These are phyloP conservation scores for Penicillium pulvis DNA, from an alignment of 495 filamentous ascomycete genomes.

Conservation along the genomic window DNA sequence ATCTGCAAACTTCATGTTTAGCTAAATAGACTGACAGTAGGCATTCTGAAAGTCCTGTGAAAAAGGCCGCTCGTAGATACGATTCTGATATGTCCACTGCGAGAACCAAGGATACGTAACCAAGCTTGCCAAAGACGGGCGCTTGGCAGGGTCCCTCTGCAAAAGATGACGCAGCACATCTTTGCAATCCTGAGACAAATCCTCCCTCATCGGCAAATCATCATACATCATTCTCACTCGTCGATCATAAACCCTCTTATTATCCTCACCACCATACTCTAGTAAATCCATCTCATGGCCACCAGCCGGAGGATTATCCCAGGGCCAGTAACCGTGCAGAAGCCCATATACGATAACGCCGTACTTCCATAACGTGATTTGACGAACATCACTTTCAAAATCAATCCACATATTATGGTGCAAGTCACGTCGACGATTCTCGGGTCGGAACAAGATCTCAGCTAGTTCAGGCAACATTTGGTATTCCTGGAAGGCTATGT, in stretches of 20 bases:
- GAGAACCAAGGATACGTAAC: constrained; percentile 26
- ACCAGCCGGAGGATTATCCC: constrained; percentile 20
- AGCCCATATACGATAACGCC: constrained; percentile 24
- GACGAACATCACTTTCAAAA: constrained; percentile 10
- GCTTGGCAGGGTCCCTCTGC: constrained; percentile 14
- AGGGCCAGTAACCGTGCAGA: constrained; percentile 31
- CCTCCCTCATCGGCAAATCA: constrained; percentile 19
- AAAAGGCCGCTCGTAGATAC: constrained; percentile 18
- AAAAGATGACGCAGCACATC: constrained; percentile 29
- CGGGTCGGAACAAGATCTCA: constrained; percentile 3
- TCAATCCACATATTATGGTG: background rate
- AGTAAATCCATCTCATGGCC: constrained; percentile 7
- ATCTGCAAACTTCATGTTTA: too few species aligned
- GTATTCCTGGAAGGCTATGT: constrained; percentile 26
- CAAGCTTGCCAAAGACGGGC: constrained; percentile 21
- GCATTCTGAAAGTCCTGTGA: constrained; percentile 4
- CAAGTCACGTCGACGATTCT: constrained; percentile 6
- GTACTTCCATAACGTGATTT: constrained; percentile 24
- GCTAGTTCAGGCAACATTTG: constrained; percentile 27
- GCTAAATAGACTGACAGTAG: background rate
- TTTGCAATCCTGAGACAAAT: constrained; percentile 29
- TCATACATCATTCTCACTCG: constrained; percentile 21
- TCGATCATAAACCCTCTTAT: constrained; percentile 4
- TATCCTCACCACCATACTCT: background rate
- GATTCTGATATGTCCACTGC: constrained; percentile 19